Base-by-base conservation (phyloP, 371 early-diverging fungal genomes). In the Actinomucor elegans region DNA sequence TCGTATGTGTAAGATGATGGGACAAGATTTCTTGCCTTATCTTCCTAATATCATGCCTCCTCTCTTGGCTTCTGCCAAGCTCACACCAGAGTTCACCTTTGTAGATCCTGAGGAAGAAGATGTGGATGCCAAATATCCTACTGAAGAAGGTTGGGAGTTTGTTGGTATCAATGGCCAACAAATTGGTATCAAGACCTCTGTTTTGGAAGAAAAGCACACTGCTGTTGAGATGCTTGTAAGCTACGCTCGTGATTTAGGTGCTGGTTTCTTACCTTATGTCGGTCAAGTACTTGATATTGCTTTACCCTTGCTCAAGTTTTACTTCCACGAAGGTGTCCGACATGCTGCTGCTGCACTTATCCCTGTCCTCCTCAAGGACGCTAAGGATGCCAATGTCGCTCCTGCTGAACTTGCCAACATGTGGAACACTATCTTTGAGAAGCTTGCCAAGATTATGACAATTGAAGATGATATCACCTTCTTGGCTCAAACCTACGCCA, bases 111-210 rank as follows among this genome's bases (percentile, higher is more conserved):
- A 71, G 29, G 96, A 93, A 55, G 96, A 94, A 32, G 94, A 94
- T 59, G 76, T 85, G 47, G 94, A 92, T 59, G 67, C 84, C 48
- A 86, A 90, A 64, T 94, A 92, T 60, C 78, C 91, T 18, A 77
- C 91, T 35, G 97, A 96, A 57, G 97, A 98, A 56, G 96, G 94
- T 4, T 98, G 97, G 97, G 93, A 96, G 67, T 93, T 95, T 71
- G 86, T 92, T 41, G 87, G 78, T 48, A 78, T 93, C 32, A 88
- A 91, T 32, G 94, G 91, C 18, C 91, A 96, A 71, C 92, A 90
- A 66, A 85, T 99, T 54, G 97, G 94, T 46, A 94, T 99, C 80
- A 89, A 90, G 73, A 97, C 98, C 15, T 84, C 94, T 12, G 83
- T 89, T 10, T 73, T 99, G 52, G 98, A 99, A 66, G 98, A 98